phyloP scores from a whole-genome alignment of 495 filamentous ascomycete species.

The Hamigera avellanea region DNA sequence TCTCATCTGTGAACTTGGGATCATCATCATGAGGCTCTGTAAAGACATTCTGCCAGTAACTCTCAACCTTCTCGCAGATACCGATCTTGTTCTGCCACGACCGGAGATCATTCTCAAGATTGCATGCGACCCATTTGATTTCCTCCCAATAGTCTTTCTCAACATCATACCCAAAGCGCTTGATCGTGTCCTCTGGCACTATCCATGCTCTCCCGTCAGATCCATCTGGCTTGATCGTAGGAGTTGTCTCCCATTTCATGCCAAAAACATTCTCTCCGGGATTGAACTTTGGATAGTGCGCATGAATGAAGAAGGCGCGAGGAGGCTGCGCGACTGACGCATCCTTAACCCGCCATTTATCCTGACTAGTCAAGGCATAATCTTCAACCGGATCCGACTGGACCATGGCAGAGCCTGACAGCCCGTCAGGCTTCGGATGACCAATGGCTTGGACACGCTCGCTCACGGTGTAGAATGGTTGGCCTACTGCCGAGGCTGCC shows the following conservation, averaged over 20 bases:
- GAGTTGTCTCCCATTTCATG: constrained; percentile 25
- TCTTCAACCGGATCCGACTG: constrained; percentile 38
- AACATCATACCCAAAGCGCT: constrained; percentile 36
- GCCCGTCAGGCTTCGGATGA: constrained; percentile 16
- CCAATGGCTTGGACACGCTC: constrained; percentile 30
- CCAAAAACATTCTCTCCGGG: constrained; percentile 34
- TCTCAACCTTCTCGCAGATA: constrained; percentile 24
- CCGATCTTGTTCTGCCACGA: constrained; percentile 27
- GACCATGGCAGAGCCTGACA: constrained; percentile 29
- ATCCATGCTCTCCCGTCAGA: constrained; percentile 31
- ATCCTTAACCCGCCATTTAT: constrained; percentile 28
- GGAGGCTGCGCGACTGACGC: constrained; percentile 17
- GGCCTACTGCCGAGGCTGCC: constrained; percentile 38
- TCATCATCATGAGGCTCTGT: too few species aligned
- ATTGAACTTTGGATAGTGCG: constrained; percentile 44
- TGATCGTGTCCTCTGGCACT: constrained; percentile 20
- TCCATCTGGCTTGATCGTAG: constrained; percentile 26
- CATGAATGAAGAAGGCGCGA: constrained; percentile 40
- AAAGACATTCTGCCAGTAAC: constrained; percentile 32
- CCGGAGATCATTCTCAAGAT: constrained; percentile 24
- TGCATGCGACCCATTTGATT: constrained; percentile 36
- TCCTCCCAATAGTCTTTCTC: constrained; percentile 43
- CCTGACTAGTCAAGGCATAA: constrained; percentile 22
- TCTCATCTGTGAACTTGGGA: too few species aligned
- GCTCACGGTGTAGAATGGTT: constrained; percentile 40